A percentile compares a stretch with the other conserved stretches of the same genome.
phyloP scores from a whole-genome alignment of 768 basidiomycete genomes.

The Amanita exitialis region DNA sequence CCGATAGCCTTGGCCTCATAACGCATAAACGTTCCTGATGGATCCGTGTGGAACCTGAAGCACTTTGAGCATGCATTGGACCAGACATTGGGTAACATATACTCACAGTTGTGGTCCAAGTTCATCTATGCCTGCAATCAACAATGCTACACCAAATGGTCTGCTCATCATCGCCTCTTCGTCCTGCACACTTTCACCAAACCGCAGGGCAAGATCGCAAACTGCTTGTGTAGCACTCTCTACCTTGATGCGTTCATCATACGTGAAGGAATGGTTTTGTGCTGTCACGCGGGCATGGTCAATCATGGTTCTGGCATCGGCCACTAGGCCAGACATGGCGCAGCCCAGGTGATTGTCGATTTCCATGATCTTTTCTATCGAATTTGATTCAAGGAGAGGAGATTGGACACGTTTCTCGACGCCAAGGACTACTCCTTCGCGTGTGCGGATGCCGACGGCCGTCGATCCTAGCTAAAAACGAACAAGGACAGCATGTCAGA shows the following conservation, averaged over 20 bases:
- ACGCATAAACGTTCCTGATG: constrained; percentile 93
- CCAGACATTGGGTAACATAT: not conserved
- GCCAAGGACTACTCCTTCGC: constrained; percentile 84
- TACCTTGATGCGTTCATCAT: constrained; percentile 94
- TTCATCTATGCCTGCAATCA: constrained; percentile 98
- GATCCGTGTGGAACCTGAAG: constrained; percentile 90
- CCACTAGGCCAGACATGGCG: constrained; percentile 95
- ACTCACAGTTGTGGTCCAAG: constrained; percentile 90
- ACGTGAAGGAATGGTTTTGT: constrained; percentile 93
- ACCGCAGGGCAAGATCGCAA: constrained; percentile 92
- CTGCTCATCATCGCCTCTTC: constrained; percentile 99
- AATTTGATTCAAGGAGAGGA: constrained; percentile 86
- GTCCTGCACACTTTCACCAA: constrained; percentile 98
- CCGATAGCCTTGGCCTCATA: constrained; percentile 99
- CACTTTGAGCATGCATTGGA: not conserved
- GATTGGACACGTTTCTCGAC: constrained; percentile 99
- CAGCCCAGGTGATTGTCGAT: constrained; percentile 95
- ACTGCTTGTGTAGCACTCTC: constrained; percentile 98
- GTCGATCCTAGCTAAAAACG: constrained; percentile 83
- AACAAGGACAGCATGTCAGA: not conserved
- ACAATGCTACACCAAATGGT: constrained; percentile 94
- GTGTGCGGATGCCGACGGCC: constrained; percentile 90
- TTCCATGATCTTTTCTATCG: constrained; percentile 99
- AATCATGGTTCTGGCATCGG: constrained; percentile 98
- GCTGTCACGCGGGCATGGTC: constrained; percentile 97